These are phyloP conservation scores for Gentiana dahurica DNA, from an alignment of 257 asterid species.

Conservation along the genomic window DNA sequence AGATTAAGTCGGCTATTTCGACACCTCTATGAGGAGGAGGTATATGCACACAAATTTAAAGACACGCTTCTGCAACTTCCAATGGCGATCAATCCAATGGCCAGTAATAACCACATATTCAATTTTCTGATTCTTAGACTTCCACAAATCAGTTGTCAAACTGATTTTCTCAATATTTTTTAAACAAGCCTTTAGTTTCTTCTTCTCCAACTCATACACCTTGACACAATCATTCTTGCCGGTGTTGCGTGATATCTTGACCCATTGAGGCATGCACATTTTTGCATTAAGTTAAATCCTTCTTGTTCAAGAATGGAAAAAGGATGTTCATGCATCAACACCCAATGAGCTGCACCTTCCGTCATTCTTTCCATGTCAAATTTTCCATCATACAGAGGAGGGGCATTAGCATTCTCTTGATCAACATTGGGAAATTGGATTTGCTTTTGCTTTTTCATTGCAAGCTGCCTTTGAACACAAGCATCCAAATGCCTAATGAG, in stretches of 20 bases:
- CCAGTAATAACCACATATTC: constrained; percentile 2
- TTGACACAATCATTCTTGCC: background rate
- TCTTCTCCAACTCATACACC: background rate
- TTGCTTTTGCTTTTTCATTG: no score
- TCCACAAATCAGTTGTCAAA: constrained; percentile 1
- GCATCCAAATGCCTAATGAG: no score
- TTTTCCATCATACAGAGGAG: no score
- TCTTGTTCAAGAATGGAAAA: no score
- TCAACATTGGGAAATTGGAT: no score
- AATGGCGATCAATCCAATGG: background rate
- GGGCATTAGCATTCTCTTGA: background rate
- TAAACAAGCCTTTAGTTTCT: background rate
- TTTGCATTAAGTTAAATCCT: no score
- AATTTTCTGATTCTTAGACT: background rate
- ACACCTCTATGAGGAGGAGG: constrained; percentile 1
- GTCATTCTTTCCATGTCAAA: no score
- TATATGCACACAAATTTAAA: background rate
- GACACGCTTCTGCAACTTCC: background rate
- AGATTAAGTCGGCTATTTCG: background rate
- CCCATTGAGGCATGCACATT: no score
- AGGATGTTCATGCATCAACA: no score
- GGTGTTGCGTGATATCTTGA: background rate
- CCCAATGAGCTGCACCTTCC: no score
- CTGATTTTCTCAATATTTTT: background rate
- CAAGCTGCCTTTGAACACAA: no score